Base-by-base conservation (phyloP, 495 filamentous ascomycete genomes). In the Lasiosphaeriaceae sp. region DNA sequence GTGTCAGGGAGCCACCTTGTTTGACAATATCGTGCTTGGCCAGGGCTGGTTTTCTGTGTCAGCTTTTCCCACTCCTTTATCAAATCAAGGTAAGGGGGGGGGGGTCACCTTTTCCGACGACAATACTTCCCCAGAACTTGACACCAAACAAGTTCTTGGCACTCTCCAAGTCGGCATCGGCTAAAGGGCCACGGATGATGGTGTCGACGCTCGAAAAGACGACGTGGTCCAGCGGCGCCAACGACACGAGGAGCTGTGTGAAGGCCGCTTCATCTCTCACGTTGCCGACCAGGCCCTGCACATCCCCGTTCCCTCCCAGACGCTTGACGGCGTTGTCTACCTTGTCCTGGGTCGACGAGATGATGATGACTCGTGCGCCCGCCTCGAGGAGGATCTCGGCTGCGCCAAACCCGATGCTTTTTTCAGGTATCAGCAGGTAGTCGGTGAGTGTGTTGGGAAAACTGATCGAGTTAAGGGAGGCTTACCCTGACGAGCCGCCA, bases 391-490 rank as follows among this genome's bases (percentile, higher is more conserved):
- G 71, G 17, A 70, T 66, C 57, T 72, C 59, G 29, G 80, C 80
- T 20, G 76, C 76, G 17, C 72, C 72, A 56, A 76, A 82, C 29
- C 80, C 80, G 54, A 83, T 80, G 21, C 80, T 71, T 11, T 43
- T 43, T 37, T 37, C 2, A 29, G 26, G 29, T 1, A n/a, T 4
- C 26, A 31, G 9, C 9, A 31, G 26, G 26, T 19, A 3, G 26
- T 47, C 21, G 24, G 51, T 43, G 21, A 35, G 5, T 51, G 34
- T 31, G 43, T 22, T 22, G 0, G 8, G 31, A 41, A 14, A 14
- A 41, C 24, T 11, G 1, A 17, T n/a, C 0, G 26, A 14, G 23
- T 12, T 7, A 17, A 17, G 16, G 47, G 22, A 22, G 2, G 6
- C 6, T 2, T 55, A 72, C 69, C 69, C 69, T 11, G 70, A 70